Evolutionary conservation across 2,329 filamentous ascomycete genomes (phyloP).

Genomic region (Hypoxylon sp.): DNA sequence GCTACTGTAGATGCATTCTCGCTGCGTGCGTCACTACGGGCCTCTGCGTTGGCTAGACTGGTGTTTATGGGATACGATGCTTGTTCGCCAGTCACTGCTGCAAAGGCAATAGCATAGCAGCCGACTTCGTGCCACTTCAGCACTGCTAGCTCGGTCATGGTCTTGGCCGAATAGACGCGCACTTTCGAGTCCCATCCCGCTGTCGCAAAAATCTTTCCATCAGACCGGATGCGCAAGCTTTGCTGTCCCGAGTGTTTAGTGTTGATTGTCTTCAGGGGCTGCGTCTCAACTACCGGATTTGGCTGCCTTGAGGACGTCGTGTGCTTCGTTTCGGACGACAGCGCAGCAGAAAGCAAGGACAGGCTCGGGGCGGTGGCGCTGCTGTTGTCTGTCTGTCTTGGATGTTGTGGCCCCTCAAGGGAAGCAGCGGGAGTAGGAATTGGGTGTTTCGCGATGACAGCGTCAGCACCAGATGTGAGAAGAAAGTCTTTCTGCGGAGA

Average conservation of each 20-base stretch:
- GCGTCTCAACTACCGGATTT: conserved; percentile 41
- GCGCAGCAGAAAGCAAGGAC: conserved; percentile 45
- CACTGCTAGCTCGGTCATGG: conserved; percentile 86
- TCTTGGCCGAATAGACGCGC: conserved; percentile 81
- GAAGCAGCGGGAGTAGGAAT: conserved; percentile 55
- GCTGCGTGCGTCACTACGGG: not conserved
- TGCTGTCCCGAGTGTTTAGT: conserved; percentile 95
- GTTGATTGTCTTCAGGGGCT: conserved; percentile 68
- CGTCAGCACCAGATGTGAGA: conserved; percentile 84
- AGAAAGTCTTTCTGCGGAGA: conserved; percentile 64
- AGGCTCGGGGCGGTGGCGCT: not conserved
- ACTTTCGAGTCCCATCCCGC: conserved; percentile 90
- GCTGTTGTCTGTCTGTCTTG: conserved; percentile 5
- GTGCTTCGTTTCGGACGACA: conserved; percentile 33
- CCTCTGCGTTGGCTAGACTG: conserved; percentile 8
- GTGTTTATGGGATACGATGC: not conserved
- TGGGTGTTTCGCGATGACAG: conserved; percentile 77
- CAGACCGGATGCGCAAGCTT: conserved; percentile 75
- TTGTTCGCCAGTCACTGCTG: conserved; percentile 47
- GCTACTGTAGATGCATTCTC: conserved; percentile 36
- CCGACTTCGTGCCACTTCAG: conserved; percentile 94
- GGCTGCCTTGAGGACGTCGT: conserved; percentile 24
- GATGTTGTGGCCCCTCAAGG: conserved; percentile 27
- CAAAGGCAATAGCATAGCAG: conserved; percentile 83
- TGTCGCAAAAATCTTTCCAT: conserved; percentile 85